Evolutionary conservation across 495 filamentous ascomycete species (phyloP).

Genomic region (Lasiosphaeria hispida): DNA sequence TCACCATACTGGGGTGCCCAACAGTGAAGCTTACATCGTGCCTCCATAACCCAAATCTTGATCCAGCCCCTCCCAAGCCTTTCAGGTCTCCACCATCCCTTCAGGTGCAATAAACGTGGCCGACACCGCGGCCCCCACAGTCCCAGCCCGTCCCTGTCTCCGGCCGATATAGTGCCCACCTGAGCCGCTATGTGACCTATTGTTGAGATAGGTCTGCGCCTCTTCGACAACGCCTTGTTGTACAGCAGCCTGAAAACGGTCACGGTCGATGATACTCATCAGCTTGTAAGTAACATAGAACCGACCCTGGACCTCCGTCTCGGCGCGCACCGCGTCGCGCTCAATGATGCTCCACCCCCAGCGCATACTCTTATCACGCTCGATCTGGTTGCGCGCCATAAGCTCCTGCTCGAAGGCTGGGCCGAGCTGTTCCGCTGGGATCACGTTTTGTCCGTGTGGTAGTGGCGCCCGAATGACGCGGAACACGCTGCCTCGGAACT

Average conservation of each 20-base stretch:
- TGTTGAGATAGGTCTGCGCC: constrained; percentile 41
- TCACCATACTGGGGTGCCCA: too few species aligned
- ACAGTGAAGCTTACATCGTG: too few species aligned
- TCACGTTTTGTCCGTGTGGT: constrained; percentile 14
- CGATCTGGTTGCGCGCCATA: constrained; percentile 32
- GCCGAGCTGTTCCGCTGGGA: constrained; percentile 24
- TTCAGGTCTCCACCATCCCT: constrained; percentile 29
- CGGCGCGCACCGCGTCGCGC: constrained; percentile 21
- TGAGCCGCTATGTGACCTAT: constrained; percentile 31
- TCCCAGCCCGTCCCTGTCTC: constrained; percentile 11
- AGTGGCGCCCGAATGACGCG: constrained; percentile 16
- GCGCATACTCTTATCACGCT: constrained; percentile 16
- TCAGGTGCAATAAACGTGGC: constrained; percentile 17
- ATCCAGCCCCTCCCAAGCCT: not conserved
- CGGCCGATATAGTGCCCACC: constrained; percentile 8
- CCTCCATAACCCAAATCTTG: too few species aligned
- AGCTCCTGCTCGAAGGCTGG: constrained; percentile 37
- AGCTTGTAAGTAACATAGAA: constrained; percentile 44
- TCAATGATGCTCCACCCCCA: constrained; percentile 34
- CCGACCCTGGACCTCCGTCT: constrained; percentile 35
- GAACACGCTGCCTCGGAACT: constrained; percentile 31
- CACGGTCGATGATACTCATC: constrained; percentile 32
- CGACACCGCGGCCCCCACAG: constrained; percentile 22
- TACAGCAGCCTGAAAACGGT: constrained; percentile 22
- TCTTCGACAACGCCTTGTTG: constrained; percentile 28